Evolutionary conservation across 1,139 yeast genomes (phyloP), one percentile per base, ranked within the genome.

Genomic region (Suhomyces choctaworum): DNA sequence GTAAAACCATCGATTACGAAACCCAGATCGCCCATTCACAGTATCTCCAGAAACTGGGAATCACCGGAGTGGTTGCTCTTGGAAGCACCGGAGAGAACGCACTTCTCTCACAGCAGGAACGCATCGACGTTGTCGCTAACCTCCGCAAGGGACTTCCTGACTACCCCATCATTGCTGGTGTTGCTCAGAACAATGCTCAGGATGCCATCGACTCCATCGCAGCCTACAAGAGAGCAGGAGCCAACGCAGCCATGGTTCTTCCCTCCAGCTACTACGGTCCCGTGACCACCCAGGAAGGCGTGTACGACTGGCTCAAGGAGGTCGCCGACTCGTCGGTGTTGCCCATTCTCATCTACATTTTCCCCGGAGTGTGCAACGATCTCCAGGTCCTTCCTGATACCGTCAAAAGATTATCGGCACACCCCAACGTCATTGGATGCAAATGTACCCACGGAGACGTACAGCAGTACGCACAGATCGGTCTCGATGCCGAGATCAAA

Each of bases 41-140:
- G 36, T 54, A 54, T 40, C 48, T 66, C 24, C 39, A 57, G 16
- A 41, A 49, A 1, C 53, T 51, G 32, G 70, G 71, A 4, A 57
- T 66, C 28, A 42, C 46, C 8, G 72, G 72, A 3, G 41, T 64
- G 16, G 59, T 66, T 4, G 51, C 64, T 14, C 50, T 61, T 27
- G 72, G 72, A 2, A 61, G 69, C 4, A 64, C 66, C 23, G 80
- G 79, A 24, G 79, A 74, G 50, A 63, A 70, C 41, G 61, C 67
- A 30, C 74, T 69, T 48, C 56, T 73, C 47, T 62, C 75, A 16
- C 55, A 64, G 36, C 44, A 53, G 14, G 80, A 74, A 51, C 59
- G 78, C 40, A 46, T 51, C 14, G 45, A 51, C 15, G 42, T 69
- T 14, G 55, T 67, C 29, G 44, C 54, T 25, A 56, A 58, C 8